These are phyloP conservation scores for Aspergillus arachidicola DNA, from an alignment of 2,329 filamentous ascomycete genomes.

Conservation along the genomic window DNA sequence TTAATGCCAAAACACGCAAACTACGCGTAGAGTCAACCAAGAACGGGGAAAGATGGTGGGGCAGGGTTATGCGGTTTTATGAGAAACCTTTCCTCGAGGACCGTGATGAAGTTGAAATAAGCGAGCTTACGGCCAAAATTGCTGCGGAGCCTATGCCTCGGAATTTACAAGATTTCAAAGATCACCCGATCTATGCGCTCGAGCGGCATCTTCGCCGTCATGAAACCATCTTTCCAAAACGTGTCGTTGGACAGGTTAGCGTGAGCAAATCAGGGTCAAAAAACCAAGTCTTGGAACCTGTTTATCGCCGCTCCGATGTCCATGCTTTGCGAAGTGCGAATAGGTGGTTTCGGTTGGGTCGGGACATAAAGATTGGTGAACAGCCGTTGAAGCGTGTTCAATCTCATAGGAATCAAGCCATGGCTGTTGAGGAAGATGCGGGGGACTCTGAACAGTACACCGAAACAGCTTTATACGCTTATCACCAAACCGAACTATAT, in stretches of 20 bases:
- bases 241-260: constrained; percentile 77
- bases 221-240: constrained; percentile 75
- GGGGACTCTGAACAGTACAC: constrained; percentile 47
- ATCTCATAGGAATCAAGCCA: constrained; percentile 43
- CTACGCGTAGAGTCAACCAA: constrained; percentile 72
- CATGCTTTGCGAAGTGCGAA: constrained; percentile 75
- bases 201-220: constrained; percentile 81
- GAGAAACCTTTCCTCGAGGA: constrained; percentile 55
- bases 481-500: constrained; percentile 70
- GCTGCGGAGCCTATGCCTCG: constrained; percentile 81
- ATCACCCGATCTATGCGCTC: constrained; percentile 80
- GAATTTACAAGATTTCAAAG: constrained; percentile 84
- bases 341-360: constrained; percentile 87
- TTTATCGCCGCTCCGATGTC: constrained; percentile 83
- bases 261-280: constrained; percentile 41
- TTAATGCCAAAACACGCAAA: constrained; percentile 85
- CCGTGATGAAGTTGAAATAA: constrained; percentile 81
- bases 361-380: constrained; percentile 75
- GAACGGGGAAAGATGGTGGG: constrained; percentile 60
- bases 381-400: constrained; percentile 77
- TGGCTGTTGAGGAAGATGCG: constrained; percentile 38
- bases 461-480: constrained; percentile 63
- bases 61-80: constrained; percentile 45
- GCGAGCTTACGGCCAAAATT: constrained; percentile 70
- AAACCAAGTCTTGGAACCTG: constrained; percentile 66